Evolutionary conservation across 1,284 basidiomycete genomes (phyloP), one percentile per base, ranked within the genome.

Genomic region (Ustilago loliicola): DNA sequence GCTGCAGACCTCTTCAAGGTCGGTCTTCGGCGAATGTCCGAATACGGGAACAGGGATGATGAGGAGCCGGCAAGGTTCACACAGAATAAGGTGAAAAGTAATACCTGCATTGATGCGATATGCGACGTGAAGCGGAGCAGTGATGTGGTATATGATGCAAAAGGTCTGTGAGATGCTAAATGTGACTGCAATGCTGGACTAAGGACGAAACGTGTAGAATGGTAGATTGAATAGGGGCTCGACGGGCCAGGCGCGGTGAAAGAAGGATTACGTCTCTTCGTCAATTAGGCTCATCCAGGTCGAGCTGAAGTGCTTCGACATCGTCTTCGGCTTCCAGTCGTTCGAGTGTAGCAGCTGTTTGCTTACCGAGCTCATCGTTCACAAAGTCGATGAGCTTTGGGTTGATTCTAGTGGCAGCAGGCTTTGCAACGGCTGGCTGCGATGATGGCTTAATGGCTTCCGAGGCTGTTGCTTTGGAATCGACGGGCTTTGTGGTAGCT

Each of bases 351-450:
- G 66, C 72, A 19, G 61, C 66, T 3, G 72, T 70, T 6, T 70
- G 66, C 56, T 60, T 62, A 66, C 75, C 75, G 1, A 77, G 66
- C 3, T 77, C 75, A 29, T 77, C 75, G 19, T 77, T 53, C 1
- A 65, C 66, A 60, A 77, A 72, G 47, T 77, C 75, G 19, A 69
- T 55, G 30, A 77, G 57, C 54, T 69, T 63, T 9, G 70, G 69
- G 30, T 77, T 72, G 34, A 77, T 45, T 25, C n/a, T 34, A n/a
- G 60, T 71, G 11, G 42, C 36, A 6, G 42, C 34, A n/a, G 50
- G 50, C 54, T 61, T 61, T 19, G 53, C 1, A 19, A 27, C 25
- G 30, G 52, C 51, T 57, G 32, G 5, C 42, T 67, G 51, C 52
- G 15, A 11, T 13, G 34, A 2, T 21, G 32, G 58, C 15, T 30